Conservation (phyloP, 2,329 filamentous ascomycete species). For the Gremmenia infestans region DNA sequence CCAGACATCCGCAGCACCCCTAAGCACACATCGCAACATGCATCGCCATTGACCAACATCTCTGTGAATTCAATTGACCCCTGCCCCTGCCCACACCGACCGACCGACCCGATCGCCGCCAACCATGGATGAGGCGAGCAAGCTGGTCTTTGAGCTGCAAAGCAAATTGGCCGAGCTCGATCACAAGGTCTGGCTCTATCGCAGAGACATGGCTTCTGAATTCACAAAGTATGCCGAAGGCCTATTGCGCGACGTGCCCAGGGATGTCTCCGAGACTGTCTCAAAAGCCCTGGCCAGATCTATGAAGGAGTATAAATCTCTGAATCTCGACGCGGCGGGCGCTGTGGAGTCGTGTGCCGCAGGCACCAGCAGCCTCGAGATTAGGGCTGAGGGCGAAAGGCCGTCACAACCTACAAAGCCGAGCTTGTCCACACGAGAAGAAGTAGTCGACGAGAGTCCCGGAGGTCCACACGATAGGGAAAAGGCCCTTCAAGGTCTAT, state of each 20-base stretch:
- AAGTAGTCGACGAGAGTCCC: constrained; percentile 33
- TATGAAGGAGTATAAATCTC: constrained; percentile 22
- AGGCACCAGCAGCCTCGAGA: constrained; percentile 15
- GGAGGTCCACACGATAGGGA: constrained; percentile 50
- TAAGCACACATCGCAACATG: neutral
- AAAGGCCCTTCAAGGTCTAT: constrained; percentile 56
- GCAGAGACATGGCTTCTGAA: constrained; percentile 51
- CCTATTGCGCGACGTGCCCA: constrained; percentile 43
- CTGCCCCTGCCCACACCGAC: neutral
- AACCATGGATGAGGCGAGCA: constrained; percentile 44
- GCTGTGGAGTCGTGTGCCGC: constrained; percentile 22
- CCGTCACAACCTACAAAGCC: constrained; percentile 36
- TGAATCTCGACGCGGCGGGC: constrained; percentile 20
- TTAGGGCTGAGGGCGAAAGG: constrained; percentile 3
- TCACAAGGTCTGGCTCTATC: constrained; percentile 51
- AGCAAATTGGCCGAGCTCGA: constrained; percentile 46
- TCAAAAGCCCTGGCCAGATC: constrained; percentile 35
- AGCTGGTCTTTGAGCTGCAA: constrained; percentile 34
- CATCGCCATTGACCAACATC: neutral
- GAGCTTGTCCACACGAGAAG: neutral
- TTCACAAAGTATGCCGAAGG: constrained; percentile 51
- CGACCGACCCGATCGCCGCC: neutral
- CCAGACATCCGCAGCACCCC: neutral
- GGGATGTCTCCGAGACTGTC: constrained; percentile 44
- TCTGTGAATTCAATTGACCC: no score